These are phyloP conservation scores for Cystofilobasidium macerans DNA, from an alignment of 768 basidiomycete species.

Conservation along the genomic window DNA sequence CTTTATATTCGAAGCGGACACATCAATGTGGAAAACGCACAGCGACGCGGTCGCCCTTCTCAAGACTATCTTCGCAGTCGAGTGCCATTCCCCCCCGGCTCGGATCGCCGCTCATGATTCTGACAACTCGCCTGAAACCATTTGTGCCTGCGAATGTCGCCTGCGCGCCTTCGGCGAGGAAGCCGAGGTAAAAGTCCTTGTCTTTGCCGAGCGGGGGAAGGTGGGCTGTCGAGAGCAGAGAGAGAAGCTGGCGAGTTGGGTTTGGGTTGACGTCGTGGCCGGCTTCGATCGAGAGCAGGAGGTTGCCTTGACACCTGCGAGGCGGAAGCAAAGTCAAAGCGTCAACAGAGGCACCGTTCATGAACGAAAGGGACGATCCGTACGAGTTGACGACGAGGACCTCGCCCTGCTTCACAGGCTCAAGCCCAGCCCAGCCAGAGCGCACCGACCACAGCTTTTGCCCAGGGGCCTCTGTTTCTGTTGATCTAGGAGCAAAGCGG, in stretches of 20 bases:
- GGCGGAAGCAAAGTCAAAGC: not conserved
- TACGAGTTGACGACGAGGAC: not conserved
- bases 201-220: not conserved
- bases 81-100: conserved; percentile 5
- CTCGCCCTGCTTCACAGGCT: not conserved
- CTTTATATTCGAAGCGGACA: no score
- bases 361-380: not conserved
- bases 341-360: not conserved
- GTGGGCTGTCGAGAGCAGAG: not conserved
- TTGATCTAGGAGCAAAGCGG: no score
- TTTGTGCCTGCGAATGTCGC: no score
- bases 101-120: conserved; percentile 5
- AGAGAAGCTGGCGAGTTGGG: conserved; percentile 4
- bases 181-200: conserved; percentile 7
- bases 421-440: not conserved
- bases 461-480: no score
- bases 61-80: conserved; percentile 6
- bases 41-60: not conserved
- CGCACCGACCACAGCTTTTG: not conserved
- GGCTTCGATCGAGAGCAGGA: not conserved
- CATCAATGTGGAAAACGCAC: not conserved
- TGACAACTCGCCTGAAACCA: not conserved
- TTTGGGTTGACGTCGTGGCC: not conserved
- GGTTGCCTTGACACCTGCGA: conserved; percentile 2
- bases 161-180: not conserved